Conservation (phyloP, 805 yeast genomes). For the Spathaspora hagerdaliae region DNA sequence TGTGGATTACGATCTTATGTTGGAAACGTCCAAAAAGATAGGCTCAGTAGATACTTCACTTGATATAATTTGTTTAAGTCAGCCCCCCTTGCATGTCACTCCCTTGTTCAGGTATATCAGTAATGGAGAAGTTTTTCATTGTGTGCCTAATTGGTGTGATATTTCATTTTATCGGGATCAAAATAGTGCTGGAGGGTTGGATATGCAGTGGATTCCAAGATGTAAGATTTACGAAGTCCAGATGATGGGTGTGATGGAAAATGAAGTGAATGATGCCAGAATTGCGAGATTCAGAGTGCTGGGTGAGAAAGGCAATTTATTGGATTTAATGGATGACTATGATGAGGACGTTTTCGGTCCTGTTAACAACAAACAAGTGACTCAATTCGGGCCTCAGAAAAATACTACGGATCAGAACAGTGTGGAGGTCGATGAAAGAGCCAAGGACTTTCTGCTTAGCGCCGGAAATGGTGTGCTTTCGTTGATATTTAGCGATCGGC, state of each 20-base stretch:
- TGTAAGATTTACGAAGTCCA: slow-evolving; percentile 93
- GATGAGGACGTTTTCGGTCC: slow-evolving; percentile 56
- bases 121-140: slow-evolving; percentile 52
- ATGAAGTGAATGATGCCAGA: slow-evolving; percentile 68
- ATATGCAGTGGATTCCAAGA: slow-evolving; percentile 80
- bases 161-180: slow-evolving; percentile 80
- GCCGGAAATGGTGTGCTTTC: slow-evolving; percentile 23
- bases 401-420: slow-evolving; percentile 6
- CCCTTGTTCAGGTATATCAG: slow-evolving; percentile 76
- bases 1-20: slow-evolving; percentile 74
- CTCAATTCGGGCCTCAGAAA: not conserved
- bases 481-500: slow-evolving; percentile 19
- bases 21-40: slow-evolving; percentile 71
- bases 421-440: not conserved
- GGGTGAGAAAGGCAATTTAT: slow-evolving; percentile 34
- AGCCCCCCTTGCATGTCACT: slow-evolving; percentile 88
- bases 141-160: slow-evolving; percentile 95
- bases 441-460: slow-evolving; percentile 2
- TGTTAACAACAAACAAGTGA: not conserved
- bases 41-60: slow-evolving; percentile 78
- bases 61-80: slow-evolving; percentile 82
- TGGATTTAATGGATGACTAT: slow-evolving; percentile 63
- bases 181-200: slow-evolving; percentile 24
- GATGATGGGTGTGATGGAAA: slow-evolving; percentile 98
- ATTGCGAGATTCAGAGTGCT: slow-evolving; percentile 52